These are phyloP conservation scores for Fusarium keratoplasticum DNA, from an alignment of 2,329 filamentous ascomycete genomes.

Conservation along the genomic window DNA sequence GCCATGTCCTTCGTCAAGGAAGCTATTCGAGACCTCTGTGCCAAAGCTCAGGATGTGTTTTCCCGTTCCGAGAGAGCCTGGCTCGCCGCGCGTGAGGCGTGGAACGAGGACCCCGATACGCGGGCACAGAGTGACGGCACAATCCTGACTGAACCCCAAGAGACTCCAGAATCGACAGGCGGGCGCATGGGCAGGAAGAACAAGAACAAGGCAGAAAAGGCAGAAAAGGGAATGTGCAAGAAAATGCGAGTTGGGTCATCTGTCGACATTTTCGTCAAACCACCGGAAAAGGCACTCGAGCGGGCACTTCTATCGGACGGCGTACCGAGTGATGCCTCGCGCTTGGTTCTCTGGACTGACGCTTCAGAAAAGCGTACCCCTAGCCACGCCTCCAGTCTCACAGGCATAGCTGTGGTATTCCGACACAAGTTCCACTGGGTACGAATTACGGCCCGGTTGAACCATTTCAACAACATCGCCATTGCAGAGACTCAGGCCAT, in stretches of 20 bases:
- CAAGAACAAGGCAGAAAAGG: neutral
- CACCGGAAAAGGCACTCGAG: neutral
- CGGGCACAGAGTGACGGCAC: neutral
- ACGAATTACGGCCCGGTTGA: slow-evolving; percentile 3
- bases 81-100: slow-evolving; percentile 3
- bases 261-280: neutral
- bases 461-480: neutral
- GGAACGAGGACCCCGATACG: neutral
- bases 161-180: neutral
- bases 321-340: neutral
- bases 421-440: slow-evolving; percentile 13
- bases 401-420: slow-evolving; percentile 12
- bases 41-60: neutral
- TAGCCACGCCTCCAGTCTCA: too few relatives aligned
- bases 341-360: slow-evolving; percentile 19
- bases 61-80: neutral
- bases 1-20: neutral
- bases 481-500: slow-evolving; percentile 25
- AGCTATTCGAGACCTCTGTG: neutral
- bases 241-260: neutral
- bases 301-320: neutral
- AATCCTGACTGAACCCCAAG: neutral
- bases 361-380: neutral
- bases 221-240: neutral
- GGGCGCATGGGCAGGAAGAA: neutral